Conservation (phyloP, 371 early-diverging fungal species). For the Rhizopus microsporus region DNA sequence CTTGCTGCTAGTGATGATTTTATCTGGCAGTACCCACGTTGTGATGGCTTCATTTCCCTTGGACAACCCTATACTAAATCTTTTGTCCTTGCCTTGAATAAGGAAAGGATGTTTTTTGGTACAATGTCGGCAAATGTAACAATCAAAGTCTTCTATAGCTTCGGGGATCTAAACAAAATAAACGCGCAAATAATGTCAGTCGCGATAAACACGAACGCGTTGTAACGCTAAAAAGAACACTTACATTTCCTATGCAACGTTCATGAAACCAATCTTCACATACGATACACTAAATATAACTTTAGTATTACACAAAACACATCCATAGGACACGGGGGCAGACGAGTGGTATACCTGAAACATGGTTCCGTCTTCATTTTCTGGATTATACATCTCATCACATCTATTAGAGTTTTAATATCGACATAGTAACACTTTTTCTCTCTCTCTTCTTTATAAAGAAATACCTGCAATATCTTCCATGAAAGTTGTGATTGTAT, state of each 20-base stretch:
- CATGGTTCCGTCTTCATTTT: slow-evolving; percentile 75
- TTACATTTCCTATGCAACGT: slow-evolving; percentile 73
- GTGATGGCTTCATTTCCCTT: slow-evolving; percentile 21
- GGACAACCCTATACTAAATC: slow-evolving; percentile 54
- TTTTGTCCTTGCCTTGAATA: slow-evolving; percentile 43
- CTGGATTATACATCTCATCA: slow-evolving; percentile 70
- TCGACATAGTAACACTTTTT: neutral
- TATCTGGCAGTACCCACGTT: slow-evolving; percentile 28
- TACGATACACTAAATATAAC: slow-evolving; percentile 60
- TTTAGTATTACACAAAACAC: neutral
- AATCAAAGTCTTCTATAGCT: slow-evolving; percentile 67
- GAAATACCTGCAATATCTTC: slow-evolving; percentile 75
- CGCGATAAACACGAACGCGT: neutral
- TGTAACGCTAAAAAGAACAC: slow-evolving; percentile 5
- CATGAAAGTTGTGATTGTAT: slow-evolving; percentile 82
- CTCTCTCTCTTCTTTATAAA: neutral
- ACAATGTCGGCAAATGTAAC: slow-evolving; percentile 80
- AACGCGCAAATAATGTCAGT: slow-evolving; percentile 1
- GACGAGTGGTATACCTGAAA: slow-evolving; percentile 47
- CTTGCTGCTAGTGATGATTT: neutral
- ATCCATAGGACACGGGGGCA: neutral
- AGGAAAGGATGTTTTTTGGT: slow-evolving; percentile 64
- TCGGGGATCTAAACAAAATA: slow-evolving; percentile 56
- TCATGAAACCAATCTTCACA: slow-evolving; percentile 93
- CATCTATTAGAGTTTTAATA: slow-evolving; percentile 50